phyloP scores from a whole-genome alignment of 805 yeast species.

The Myxozyma nipponensis region DNA sequence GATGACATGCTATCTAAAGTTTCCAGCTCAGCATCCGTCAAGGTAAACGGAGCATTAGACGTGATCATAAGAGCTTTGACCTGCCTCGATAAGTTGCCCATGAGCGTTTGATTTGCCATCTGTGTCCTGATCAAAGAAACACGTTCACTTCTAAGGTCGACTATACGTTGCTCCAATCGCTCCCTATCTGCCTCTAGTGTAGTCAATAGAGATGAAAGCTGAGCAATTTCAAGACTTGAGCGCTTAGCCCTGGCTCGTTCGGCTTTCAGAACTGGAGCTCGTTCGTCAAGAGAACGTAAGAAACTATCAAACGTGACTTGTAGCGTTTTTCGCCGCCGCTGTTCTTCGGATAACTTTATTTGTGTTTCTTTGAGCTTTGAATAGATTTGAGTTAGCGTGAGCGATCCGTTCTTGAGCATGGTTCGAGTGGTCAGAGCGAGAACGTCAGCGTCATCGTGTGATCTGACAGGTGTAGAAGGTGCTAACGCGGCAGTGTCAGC shows the following conservation, averaged over 20 bases:
- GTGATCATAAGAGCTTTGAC: background rate
- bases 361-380: conserved; percentile 61
- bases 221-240: conserved; percentile 53
- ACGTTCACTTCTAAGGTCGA: too few relatives aligned
- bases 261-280: conserved; percentile 70
- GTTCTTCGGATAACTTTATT: conserved; percentile 64
- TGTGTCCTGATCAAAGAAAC: too few relatives aligned
- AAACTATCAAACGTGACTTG: conserved; percentile 68
- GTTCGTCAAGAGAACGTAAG: conserved; percentile 69
- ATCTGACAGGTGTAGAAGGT: conserved; percentile 19
- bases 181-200: conserved; percentile 40
- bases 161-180: conserved; percentile 12
- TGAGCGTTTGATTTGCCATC: too few relatives aligned
- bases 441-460: conserved; percentile 7
- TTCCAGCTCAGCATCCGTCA: background rate
- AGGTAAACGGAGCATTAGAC: too few relatives aligned
- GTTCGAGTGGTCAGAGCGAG: conserved; percentile 59
- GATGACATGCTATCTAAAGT: background rate
- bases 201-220: conserved; percentile 51
- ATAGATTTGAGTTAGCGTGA: conserved; percentile 59
- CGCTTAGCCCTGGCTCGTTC: conserved; percentile 57
- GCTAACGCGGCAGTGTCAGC: background rate
- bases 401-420: conserved; percentile 41
- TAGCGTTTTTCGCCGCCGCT: conserved; percentile 63
- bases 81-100: background rate